Evolutionary conservation across 2,329 filamentous ascomycete genomes (phyloP).

Genomic region (Sporothrix phasma): DNA sequence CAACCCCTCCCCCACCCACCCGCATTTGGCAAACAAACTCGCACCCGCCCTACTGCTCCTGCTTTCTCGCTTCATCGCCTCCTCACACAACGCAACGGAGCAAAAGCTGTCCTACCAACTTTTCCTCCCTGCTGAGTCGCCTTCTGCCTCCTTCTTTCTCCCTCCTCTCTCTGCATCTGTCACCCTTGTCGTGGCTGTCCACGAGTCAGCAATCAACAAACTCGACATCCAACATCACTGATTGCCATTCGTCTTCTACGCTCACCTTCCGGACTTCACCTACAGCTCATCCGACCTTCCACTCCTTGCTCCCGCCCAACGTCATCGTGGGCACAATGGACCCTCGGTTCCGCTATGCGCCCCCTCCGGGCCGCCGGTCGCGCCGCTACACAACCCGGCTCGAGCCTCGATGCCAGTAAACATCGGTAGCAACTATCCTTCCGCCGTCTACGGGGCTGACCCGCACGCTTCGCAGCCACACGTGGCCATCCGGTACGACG

Average conservation of each 20-base stretch:
- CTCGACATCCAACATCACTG: not conserved
- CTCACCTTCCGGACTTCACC: not conserved
- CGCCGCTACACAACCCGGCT: slow-evolving; percentile 34
- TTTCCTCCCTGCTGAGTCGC: slow-evolving; percentile 1
- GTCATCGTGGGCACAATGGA: slow-evolving; percentile 17
- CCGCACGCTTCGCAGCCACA: slow-evolving; percentile 33
- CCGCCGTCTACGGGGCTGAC: slow-evolving; percentile 37
- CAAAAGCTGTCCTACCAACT: not conserved
- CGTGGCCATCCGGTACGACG: slow-evolving; percentile 13
- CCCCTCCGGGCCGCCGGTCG: slow-evolving; percentile 31
- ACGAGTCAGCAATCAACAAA: not conserved
- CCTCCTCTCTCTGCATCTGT: not conserved
- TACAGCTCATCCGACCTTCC: not conserved
- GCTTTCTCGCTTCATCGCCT: not conserved
- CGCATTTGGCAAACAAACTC: slow-evolving; percentile 4
- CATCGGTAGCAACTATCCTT: slow-evolving; percentile 33
- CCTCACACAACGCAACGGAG: too few relatives aligned
- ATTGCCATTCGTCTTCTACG: not conserved
- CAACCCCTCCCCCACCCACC: slow-evolving; percentile 19
- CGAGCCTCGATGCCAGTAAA: slow-evolving; percentile 42
- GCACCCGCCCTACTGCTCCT: not conserved
- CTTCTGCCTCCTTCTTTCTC: not conserved
- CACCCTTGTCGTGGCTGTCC: not conserved
- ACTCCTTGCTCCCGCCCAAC: not conserved
- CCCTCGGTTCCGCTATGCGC: slow-evolving; percentile 18